phyloP scores from a whole-genome alignment of 176 grass and related monocot species.

The Phoenix roebelenii region DNA sequence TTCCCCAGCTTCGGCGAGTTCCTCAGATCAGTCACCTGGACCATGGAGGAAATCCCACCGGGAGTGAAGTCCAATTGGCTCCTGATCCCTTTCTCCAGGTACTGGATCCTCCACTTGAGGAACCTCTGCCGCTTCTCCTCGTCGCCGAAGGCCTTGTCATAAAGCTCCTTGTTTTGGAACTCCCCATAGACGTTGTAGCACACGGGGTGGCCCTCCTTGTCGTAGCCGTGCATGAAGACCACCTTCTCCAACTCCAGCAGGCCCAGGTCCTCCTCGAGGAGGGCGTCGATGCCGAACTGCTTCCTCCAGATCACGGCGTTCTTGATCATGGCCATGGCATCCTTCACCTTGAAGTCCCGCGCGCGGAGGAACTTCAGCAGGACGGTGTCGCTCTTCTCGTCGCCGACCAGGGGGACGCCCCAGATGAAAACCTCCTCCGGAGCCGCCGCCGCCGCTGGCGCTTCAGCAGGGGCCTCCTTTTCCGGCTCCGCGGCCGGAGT shows the following conservation, averaged over 20 bases:
- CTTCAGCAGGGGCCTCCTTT: conserved; percentile 9
- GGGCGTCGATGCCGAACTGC: conserved; percentile 70
- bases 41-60: conserved; percentile 73
- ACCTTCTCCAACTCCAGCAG: conserved; percentile 67
- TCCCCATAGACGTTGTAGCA: conserved; percentile 95
- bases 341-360: conserved; percentile 90
- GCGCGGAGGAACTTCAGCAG: conserved; percentile 95
- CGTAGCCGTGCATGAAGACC: conserved; percentile 64
- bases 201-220: conserved; percentile 73
- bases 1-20: conserved; percentile 89
- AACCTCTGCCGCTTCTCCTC: conserved; percentile 87
- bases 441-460: not conserved
- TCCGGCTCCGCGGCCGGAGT: conserved; percentile 12
- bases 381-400: conserved; percentile 68
- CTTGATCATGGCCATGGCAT: conserved; percentile 75
- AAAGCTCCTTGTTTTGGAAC: conserved; percentile 95
- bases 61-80: conserved; percentile 71
- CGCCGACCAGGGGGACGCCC: conserved; percentile 76
- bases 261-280: conserved; percentile 64
- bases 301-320: conserved; percentile 81
- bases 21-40: conserved; percentile 94
- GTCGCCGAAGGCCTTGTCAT: conserved; percentile 89
- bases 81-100: conserved; percentile 77
- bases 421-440: conserved; percentile 55
- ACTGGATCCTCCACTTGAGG: conserved; percentile 98